These are phyloP conservation scores for Colletotrichum tanaceti DNA, from an alignment of 2,329 filamentous ascomycete genomes.

Conservation along the genomic window DNA sequence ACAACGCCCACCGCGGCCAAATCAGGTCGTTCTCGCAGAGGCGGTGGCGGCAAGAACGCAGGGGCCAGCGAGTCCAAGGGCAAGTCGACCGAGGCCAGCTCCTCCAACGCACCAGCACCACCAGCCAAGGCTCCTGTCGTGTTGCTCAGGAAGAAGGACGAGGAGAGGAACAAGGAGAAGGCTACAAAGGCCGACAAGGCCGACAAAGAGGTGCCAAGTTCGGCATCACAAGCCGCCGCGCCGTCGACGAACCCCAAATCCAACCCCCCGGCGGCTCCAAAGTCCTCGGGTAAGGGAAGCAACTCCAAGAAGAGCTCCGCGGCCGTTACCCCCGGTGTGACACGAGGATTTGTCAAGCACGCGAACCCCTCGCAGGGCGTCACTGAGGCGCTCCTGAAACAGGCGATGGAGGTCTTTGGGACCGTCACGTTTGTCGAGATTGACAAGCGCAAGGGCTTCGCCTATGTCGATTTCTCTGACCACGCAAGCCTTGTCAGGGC, in stretches of 20 bases:
- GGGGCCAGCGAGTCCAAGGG: constrained; percentile 50
- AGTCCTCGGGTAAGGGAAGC: constrained; percentile 41
- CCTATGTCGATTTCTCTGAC: constrained; percentile 88
- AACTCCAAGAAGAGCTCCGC: constrained; percentile 48
- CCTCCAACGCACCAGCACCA: constrained; percentile 45
- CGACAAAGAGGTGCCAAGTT: constrained; percentile 35
- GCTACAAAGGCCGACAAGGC: constrained; percentile 12
- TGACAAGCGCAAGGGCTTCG: constrained; percentile 94
- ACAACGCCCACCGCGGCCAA: constrained; percentile 36
- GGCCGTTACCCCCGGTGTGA: constrained; percentile 58
- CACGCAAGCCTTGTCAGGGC: constrained; percentile 80
- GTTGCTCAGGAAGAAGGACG: constrained; percentile 56
- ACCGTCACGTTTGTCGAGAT: constrained; percentile 85
- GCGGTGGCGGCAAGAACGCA: constrained; percentile 52
- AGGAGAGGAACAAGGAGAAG: constrained; percentile 41
- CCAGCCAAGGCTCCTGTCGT: constrained; percentile 51
- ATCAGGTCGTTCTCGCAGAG: constrained; percentile 42
- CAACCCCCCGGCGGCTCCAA: constrained; percentile 44
- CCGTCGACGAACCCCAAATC: constrained; percentile 16
- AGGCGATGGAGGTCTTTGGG: constrained; percentile 80
- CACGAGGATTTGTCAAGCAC: constrained; percentile 82
- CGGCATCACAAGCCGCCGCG: constrained; percentile 30
- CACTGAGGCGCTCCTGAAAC: constrained; percentile 81
- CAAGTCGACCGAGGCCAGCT: constrained; percentile 50
- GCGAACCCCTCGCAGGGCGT: constrained; percentile 92